Percentiles rank a stretch among this genome's conserved stretches.
Conservation (phyloP, 306 rosid species). For the Quercus dentata region DNA sequence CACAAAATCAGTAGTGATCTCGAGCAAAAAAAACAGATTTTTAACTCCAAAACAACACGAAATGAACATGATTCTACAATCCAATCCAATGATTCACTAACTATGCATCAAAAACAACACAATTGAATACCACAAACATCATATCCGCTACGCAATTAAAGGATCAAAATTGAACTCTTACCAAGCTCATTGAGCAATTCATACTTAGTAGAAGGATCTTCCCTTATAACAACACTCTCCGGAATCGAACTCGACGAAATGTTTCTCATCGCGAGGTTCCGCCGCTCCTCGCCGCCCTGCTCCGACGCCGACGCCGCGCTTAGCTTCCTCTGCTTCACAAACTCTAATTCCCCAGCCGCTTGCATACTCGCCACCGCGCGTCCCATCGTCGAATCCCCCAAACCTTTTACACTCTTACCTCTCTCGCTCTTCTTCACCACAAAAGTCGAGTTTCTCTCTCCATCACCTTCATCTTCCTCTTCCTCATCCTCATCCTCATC, state of each 20-base stretch:
- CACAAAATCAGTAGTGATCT: no score
- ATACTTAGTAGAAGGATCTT: constrained; percentile 85
- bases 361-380: constrained; percentile 96
- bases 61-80: neutral
- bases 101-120: neutral
- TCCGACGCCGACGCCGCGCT: constrained; percentile 56
- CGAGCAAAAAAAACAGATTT: no score
- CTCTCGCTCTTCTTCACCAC: constrained; percentile 61
- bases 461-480: constrained; percentile 35
- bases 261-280: constrained; percentile 43
- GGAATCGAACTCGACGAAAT: constrained; percentile 90
- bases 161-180: constrained; percentile 24
- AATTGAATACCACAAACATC: neutral
- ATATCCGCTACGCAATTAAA: neutral
- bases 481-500: constrained; percentile 18
- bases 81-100: neutral
- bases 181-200: constrained; percentile 98
- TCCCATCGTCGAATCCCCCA: constrained; percentile 60
- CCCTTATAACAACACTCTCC: constrained; percentile 80
- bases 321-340: constrained; percentile 73
- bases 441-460: constrained; percentile 60
- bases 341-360: constrained; percentile 62
- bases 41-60: no score
- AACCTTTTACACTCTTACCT: constrained; percentile 32
- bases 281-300: constrained; percentile 51